A percentile compares a stretch with the other conserved stretches of the same genome.
These are phyloP conservation scores for Venturia nashicola DNA, from an alignment of 2,329 filamentous ascomycete genomes.

Conservation along the genomic window DNA sequence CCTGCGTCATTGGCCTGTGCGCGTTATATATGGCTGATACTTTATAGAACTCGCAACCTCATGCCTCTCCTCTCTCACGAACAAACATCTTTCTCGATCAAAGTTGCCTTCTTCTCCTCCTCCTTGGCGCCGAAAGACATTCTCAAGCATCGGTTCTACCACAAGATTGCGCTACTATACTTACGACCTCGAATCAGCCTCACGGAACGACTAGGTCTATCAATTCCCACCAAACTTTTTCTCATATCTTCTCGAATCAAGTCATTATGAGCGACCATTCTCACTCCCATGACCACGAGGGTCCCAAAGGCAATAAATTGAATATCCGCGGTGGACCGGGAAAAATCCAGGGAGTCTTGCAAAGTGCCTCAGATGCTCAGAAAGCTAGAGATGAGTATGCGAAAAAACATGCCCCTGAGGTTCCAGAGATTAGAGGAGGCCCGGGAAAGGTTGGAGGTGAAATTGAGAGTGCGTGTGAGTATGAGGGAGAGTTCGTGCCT, in stretches of 20 bases:
- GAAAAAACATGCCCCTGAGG: not conserved
- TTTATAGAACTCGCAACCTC: not conserved
- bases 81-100: not conserved
- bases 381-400: not conserved
- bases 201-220: not conserved
- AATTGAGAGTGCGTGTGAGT: not conserved
- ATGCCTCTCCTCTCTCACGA: not conserved
- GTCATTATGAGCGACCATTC: not conserved
- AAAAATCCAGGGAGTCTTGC: slow-evolving; percentile 4
- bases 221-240: not conserved
- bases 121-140: not conserved
- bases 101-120: not conserved
- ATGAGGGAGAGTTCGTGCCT: not conserved
- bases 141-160: not conserved
- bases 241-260: not conserved
- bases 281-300: not conserved
- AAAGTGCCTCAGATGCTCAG: slow-evolving; percentile 2
- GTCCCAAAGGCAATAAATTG: not conserved
- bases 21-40: not conserved
- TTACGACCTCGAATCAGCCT: not conserved
- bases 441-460: not conserved
- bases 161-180: not conserved
- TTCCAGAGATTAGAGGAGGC: not conserved
- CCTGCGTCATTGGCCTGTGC: not conserved
- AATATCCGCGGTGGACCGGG: slow-evolving; percentile 4